Percentiles rank a stretch among this genome's conserved stretches.
phyloP scores from a whole-genome alignment of 495 filamentous ascomycete species.

The Amniculicola lignicola region DNA sequence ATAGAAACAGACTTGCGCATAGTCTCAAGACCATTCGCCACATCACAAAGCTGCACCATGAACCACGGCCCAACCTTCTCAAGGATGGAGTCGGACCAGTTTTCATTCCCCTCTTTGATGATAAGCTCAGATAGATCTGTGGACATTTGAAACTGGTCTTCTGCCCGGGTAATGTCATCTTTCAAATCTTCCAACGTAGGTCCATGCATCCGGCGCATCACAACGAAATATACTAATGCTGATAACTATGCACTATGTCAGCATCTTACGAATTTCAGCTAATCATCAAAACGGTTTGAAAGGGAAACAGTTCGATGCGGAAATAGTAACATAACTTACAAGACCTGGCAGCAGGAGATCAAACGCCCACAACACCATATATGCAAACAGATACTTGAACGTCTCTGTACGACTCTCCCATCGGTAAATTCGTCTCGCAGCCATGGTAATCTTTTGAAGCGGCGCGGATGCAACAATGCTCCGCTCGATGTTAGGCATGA shows the following conservation, averaged over 20 bases:
- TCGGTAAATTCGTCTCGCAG: conserved; percentile 44
- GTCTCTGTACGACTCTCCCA: conserved; percentile 46
- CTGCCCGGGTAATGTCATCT: conserved; percentile 36
- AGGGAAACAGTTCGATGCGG: too few species aligned
- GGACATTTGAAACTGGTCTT: conserved; percentile 36
- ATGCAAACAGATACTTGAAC: conserved; percentile 30
- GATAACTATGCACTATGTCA: conserved; percentile 41
- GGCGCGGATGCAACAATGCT: conserved; percentile 47
- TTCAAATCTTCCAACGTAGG: conserved; percentile 41
- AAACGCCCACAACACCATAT: conserved; percentile 11
- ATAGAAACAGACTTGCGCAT: conserved; percentile 37
- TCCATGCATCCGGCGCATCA: conserved; percentile 42
- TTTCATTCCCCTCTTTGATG: conserved; percentile 43
- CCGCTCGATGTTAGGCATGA: conserved; percentile 43
- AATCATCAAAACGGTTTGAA: too few species aligned
- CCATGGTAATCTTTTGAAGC: conserved; percentile 45
- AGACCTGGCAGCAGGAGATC: conserved; percentile 10
- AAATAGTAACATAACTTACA: conserved; percentile 38
- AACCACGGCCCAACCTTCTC: conserved; percentile 43
- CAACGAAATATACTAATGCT: conserved; percentile 37
- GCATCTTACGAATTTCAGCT: conserved; percentile 44
- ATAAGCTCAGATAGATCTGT: conserved; percentile 45
- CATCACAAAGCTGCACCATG: conserved; percentile 47
- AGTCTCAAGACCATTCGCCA: conserved; percentile 46
- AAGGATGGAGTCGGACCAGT: conserved; percentile 45